A percentile compares a stretch with the other conserved stretches of the same genome.
Evolutionary conservation across 345 rosid species (phyloP).

Genomic region (Jatropha curcas): DNA sequence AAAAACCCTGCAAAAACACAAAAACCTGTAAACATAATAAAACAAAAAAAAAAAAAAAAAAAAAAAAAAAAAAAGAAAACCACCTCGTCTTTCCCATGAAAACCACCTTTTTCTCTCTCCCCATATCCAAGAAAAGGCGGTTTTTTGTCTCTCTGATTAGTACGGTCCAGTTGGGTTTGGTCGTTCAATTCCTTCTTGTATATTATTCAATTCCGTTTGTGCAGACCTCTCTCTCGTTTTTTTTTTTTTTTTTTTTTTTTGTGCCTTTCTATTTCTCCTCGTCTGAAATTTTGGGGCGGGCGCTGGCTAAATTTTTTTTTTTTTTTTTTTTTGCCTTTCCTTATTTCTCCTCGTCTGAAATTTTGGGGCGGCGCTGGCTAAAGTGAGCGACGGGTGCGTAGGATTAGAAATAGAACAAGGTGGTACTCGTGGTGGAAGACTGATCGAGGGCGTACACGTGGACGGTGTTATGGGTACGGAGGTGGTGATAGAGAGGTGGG

Average conservation of each 20-base stretch:
- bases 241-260: no score
- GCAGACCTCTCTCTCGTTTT: no score
- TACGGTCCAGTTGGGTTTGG: background rate
- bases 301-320: no score
- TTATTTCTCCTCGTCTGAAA: background rate
- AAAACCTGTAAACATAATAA: no score
- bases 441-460: slow-evolving; percentile 14
- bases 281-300: no score
- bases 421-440: no score
- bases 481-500: slow-evolving; percentile 53
- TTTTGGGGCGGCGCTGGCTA: slow-evolving; percentile 2
- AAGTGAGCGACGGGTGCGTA: slow-evolving; percentile 22
- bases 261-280: no score
- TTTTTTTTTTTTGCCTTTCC: no score
- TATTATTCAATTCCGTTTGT: no score
- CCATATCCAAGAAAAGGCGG: background rate
- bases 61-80: slow-evolving; percentile 13
- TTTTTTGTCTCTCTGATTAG: background rate
- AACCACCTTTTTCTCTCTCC: background rate
- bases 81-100: slow-evolving; percentile 20
- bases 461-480: slow-evolving; percentile 32
- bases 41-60: no score
- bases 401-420: background rate
- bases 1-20: no score
- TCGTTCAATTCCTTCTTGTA: background rate